A percentile compares a stretch with the other conserved stretches of the same genome.
Evolutionary conservation across 2,329 filamentous ascomycete genomes (phyloP).

Genomic region (Pseudocercospora vitis): DNA sequence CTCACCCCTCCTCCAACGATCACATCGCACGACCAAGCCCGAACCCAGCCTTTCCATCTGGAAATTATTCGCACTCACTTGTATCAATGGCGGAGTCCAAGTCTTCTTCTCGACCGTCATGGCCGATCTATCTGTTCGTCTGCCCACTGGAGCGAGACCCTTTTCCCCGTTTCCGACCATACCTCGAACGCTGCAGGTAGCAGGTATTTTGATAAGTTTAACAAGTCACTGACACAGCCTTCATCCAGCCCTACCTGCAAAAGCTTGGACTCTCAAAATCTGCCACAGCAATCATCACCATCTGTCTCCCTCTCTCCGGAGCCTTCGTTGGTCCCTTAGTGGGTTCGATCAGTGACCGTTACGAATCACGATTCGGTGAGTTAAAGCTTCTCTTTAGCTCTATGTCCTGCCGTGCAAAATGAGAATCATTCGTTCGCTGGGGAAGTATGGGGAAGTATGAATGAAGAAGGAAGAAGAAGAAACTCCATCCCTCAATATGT

Average conservation of each 20-base stretch:
- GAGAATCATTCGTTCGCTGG: too few species aligned
- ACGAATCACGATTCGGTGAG: slow-evolving; percentile 17
- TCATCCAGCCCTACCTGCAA: slow-evolving; percentile 29
- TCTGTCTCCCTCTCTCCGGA: slow-evolving; percentile 24
- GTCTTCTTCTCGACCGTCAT: slow-evolving; percentile 29
- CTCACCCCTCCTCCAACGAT: not conserved
- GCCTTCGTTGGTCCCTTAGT: slow-evolving; percentile 21
- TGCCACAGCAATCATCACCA: slow-evolving; percentile 22
- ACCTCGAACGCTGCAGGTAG: not conserved
- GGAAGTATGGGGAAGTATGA: too few species aligned
- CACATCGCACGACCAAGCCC: not conserved
- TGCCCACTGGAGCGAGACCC: too few species aligned
- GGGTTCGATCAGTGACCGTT: slow-evolving; percentile 19
- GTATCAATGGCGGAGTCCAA: slow-evolving; percentile 28
- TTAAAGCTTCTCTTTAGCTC: too few species aligned
- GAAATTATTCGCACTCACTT: slow-evolving; percentile 12
- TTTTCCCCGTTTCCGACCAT: not conserved
- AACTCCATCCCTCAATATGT: too few species aligned
- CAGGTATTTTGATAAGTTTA: too few species aligned
- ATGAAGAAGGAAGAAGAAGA: too few species aligned
- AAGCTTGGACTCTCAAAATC: slow-evolving; percentile 26
- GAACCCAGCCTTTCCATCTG: not conserved
- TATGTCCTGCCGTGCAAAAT: too few species aligned
- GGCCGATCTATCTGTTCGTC: slow-evolving; percentile 23
- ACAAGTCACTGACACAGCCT: too few species aligned